Evolutionary conservation across 108 stramenopile species (phyloP), one percentile per base, ranked within the genome.

Genomic region (Skeletonema costatum): DNA sequence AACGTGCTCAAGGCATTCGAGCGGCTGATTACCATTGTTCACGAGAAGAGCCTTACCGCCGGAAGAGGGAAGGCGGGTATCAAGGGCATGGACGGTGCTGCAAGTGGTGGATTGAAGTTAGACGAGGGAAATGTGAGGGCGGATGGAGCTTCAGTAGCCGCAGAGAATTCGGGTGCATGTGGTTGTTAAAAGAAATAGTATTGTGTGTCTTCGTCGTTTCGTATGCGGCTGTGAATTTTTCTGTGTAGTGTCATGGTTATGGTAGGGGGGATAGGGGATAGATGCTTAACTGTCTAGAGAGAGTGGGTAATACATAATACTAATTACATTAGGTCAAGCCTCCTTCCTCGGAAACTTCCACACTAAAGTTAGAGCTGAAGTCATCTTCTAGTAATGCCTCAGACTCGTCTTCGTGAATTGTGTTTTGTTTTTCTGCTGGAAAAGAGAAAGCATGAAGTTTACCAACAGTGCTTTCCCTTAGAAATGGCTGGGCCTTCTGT

Each of bases 1-100:
- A 93, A 91, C 73, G 93, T 97, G 2, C 59, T 92, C 51, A 80
- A 78, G 64, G 84, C 96, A 14, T 97, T 97, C 76, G 93, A 97
- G 75, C 86, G 87, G 64, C 73, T 97, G 65, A 90, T 97, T 72
- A 92, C 89, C 0, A 91, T 91, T 71, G 96, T 97, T 16, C 96
- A 97, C 67, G 88, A 93, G 68, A 82, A 87, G 46, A 92, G 89
- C 7, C 51, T 96, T 33, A 81, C 87, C 0, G 87, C 86, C 17
- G 51, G 71, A 9, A 68, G 42, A 32, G 44, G 66, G 10, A 68
- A 72, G 36, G 59, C 64, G 14, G 92, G 92, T n/a, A 87, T 84
- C 13, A 84, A 85, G 65, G 91, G 91, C 17, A 81, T 86, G 56
- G 53, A 73, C 46, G 38, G 56, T 65, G 69, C 64, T 7, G 51